Base-by-base conservation (phyloP, 1,284 basidiomycete species). In the Gomphus bonarii region DNA sequence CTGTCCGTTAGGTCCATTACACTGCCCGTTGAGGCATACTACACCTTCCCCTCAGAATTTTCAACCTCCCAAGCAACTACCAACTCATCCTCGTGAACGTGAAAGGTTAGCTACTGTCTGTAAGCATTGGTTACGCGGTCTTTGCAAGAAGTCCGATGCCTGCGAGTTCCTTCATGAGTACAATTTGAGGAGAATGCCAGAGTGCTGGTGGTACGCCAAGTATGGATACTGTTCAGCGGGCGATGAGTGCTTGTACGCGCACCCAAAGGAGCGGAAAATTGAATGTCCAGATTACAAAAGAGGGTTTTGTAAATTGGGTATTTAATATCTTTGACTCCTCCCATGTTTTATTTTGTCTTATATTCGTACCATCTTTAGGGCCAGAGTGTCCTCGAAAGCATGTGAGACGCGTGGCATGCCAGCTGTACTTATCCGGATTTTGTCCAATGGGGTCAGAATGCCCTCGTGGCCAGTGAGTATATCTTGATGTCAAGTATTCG, bases 121-220 rank as follows among this genome's bases (percentile, higher is more conserved):
- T 76, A 99, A 99, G 75, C 97, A 99, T 73, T 99, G 95, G 91
- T 82, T 99, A 35, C 82, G 97, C 60, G 97, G 97, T 30, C 78
- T 99, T 43, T 99, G 97, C 75, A 99, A 99, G 75, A 99, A 99
- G 71, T 95, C 94, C 58, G 91, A 97, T 68, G 86, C 88, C 46
- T 99, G 97, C 75, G 97, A 99, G 74, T 99, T 99, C 72, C 79
- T 99, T 68, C 97, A 99, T 73, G 97, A 99, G 74, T 99, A 97
- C 75, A 97, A 99, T 69, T 79, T 99, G 59, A 78, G 95, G 63
- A 88, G 92, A 58, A 99, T 99, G 92, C 97, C 97, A n/a, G 92
- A 97, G 69, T 99, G 97, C 69, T 92, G 95, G 81, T 98, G 95
- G 92, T 99, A 86, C 69, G 92, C 92, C 59, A 97, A 97, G 70